Conservation (phyloP, 192 early-diverging fungal genomes). For the Coemansia nantahalensis region DNA sequence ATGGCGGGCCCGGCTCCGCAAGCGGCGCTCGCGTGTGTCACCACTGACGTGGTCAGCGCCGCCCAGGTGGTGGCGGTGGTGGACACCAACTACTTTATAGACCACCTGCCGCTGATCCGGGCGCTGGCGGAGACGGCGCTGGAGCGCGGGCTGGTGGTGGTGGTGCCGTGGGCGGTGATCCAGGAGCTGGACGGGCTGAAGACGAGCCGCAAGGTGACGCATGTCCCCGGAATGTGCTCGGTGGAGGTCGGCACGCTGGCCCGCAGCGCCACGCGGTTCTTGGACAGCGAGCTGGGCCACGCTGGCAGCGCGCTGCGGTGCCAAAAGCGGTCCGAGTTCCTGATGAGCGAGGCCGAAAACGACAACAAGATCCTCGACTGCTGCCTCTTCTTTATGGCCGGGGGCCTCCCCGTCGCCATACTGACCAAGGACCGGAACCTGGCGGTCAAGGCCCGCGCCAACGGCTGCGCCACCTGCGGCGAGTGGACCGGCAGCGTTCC, state of each 20-base stretch:
- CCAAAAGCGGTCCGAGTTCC: conserved; percentile 39
- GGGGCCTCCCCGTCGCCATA: conserved; percentile 29
- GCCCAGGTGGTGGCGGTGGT: conserved; percentile 26
- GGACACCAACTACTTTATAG: conserved; percentile 48
- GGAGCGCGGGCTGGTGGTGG: conserved; percentile 11
- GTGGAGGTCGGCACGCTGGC: conserved; percentile 12
- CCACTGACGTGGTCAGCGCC: conserved; percentile 8
- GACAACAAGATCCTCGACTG: conserved; percentile 49
- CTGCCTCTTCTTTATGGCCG: conserved; percentile 42
- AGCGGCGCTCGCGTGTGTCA: neutral
- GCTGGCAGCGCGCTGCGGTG: conserved; percentile 24
- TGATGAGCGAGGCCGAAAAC: conserved; percentile 19
- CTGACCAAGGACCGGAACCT: conserved; percentile 39
- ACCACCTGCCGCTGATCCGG: conserved; percentile 19
- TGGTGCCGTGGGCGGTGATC: conserved; percentile 39
- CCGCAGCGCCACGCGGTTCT: conserved; percentile 28
- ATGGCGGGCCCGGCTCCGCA: neutral
- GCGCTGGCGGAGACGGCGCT: conserved; percentile 10
- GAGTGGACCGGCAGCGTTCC: conserved; percentile 10
- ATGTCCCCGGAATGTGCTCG: neutral
- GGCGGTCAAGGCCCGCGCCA: conserved; percentile 33
- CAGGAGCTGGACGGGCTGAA: conserved; percentile 47
- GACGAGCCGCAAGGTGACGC: neutral
- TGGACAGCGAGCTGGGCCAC: conserved; percentile 19
- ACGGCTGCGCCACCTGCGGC: conserved; percentile 39